Evolutionary conservation across 2,329 filamentous ascomycete species (phyloP), one percentile per base, ranked within the genome.

Genomic region (Trichoderma sp.): DNA sequence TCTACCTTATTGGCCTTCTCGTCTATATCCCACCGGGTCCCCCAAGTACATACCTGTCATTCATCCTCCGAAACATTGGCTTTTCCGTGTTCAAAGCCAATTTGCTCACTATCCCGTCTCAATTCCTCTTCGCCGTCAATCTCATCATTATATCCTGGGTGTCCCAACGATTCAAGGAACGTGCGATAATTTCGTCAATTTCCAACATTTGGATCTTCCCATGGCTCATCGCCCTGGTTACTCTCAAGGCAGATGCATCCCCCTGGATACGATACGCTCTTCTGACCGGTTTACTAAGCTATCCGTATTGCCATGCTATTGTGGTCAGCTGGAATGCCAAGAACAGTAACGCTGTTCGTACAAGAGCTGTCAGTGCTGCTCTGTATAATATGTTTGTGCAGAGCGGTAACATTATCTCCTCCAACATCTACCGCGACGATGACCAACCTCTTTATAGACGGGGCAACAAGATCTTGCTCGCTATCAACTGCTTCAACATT

Each of bases 261-360:
- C 76, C 78, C 0, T 85, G 83, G 83, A 71, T 80, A 68, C 75
- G 78, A 9, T 79, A 81, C 74, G 74, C 83, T 71, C 70, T 79
- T 19, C 71, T 79, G 64, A 75, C 73, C 0, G 75, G 74, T 6
- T 71, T 80, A 9, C 71, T 80, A 6, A 76, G 77, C 3, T 76
- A 75, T 48, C 78, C 78, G 0, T 78, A 78, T 53, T 70, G 48
- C 34, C 84, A 89, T 71, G 83, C 85, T 0, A 83, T 88, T 22
- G 78, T 86, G 45, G 86, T 88, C 0, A 86, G 84, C 0, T 84
- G 86, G 76, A 85, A 83, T 0, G 86, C 84, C 2, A 81, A 85
- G 54, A 89, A 89, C 70, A 82, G 86, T 0, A 86, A 86, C 53
- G 83, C 83, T 2, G 87, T 89, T 1, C 80, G 86, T 9, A 87